Base-by-base conservation (phyloP, 1,284 basidiomycete species). In the Malassezia sp. region DNA sequence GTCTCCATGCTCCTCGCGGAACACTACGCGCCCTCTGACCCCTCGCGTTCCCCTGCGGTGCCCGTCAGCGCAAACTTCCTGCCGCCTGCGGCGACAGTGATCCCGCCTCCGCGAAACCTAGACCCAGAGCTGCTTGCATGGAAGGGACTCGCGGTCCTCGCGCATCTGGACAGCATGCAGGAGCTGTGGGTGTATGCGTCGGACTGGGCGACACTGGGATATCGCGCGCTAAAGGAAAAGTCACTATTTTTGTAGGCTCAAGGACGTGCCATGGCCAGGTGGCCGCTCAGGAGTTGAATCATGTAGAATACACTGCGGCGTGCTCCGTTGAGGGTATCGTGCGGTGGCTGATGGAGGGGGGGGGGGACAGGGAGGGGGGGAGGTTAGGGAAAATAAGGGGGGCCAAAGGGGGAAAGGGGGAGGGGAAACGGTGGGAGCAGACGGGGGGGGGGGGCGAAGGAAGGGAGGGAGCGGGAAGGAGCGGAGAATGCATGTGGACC, bases 111-210 rank as follows among this genome's bases (percentile, higher is more conserved):
- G 1, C 84, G 89, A 63, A 87, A 89, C 49, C 81, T 95, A 48
- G 89, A 96, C 71, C 86, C 87, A 5, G 78, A 80, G 28, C 81
- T 87, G 38, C 76, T 96, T 31, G 81, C 81, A 18, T 97, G 91
- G 91, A 95, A 95, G 71, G 91, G 91, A 5, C 87, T 84, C 15
- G 80, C 84, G n/a, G 86, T 93, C 17, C 79, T 96, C 48, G 86
- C 83, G 23, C 85, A 87, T 71, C 83, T 97, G 77, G 91, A 96
- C 38, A 79, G 80, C 1, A 79, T 85, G 9, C 77, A 79, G 38
- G 91, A 97, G 61, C 73, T 95, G 55, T 96, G 91, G 88, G 75
- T 96, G 34, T 80, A 83, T 11, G 73, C 75, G 43, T 75, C 80
- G 34, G 91, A 97, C 71, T 96, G 88, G 88, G 84, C 74, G 35